Percentiles rank a stretch among this genome's conserved stretches.
Conservation (phyloP, 2,329 filamentous ascomycete genomes). For the Paraphaeosphaeria sporulosa region DNA sequence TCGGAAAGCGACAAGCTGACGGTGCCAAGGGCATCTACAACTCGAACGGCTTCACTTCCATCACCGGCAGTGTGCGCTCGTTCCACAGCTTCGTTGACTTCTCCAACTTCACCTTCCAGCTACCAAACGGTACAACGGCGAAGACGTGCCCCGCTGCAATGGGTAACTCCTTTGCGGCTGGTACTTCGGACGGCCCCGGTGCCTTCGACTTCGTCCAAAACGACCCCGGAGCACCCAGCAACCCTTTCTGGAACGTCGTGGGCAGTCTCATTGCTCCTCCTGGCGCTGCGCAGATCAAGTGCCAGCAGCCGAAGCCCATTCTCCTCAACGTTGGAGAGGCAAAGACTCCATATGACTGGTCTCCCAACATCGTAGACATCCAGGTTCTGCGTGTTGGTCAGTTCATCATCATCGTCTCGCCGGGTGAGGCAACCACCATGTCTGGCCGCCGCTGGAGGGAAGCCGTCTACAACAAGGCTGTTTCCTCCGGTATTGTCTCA, state of each 20-base stretch:
- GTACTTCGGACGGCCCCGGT: constrained; percentile 90
- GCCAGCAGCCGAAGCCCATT: constrained; percentile 83
- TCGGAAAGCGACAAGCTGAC: constrained; percentile 74
- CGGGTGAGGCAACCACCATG: constrained; percentile 93
- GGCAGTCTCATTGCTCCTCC: constrained; percentile 76
- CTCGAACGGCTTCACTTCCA: constrained; percentile 56
- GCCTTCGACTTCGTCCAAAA: constrained; percentile 95
- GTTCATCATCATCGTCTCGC: constrained; percentile 81
- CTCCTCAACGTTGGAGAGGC: constrained; percentile 88
- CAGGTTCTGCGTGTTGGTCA: constrained; percentile 86
- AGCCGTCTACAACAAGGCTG: constrained; percentile 39
- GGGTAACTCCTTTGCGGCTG: constrained; percentile 91
- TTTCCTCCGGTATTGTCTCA: constrained; percentile 28
- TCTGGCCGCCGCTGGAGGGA: constrained; percentile 84
- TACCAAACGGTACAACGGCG: constrained; percentile 74
- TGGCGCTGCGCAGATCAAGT: constrained; percentile 71
- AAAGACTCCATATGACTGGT: constrained; percentile 81
- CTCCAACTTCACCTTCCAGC: constrained; percentile 74
- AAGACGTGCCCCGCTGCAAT: constrained; percentile 85
- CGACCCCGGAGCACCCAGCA: constrained; percentile 74
- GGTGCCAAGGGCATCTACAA: constrained; percentile 68
- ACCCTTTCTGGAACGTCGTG: constrained; percentile 82
- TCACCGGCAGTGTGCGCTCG: constrained; percentile 73
- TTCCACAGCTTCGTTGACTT: constrained; percentile 89
- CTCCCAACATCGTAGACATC: constrained; percentile 89